Evolutionary conservation across 345 rosid species (phyloP).

Genomic region (Jatropha curcas): DNA sequence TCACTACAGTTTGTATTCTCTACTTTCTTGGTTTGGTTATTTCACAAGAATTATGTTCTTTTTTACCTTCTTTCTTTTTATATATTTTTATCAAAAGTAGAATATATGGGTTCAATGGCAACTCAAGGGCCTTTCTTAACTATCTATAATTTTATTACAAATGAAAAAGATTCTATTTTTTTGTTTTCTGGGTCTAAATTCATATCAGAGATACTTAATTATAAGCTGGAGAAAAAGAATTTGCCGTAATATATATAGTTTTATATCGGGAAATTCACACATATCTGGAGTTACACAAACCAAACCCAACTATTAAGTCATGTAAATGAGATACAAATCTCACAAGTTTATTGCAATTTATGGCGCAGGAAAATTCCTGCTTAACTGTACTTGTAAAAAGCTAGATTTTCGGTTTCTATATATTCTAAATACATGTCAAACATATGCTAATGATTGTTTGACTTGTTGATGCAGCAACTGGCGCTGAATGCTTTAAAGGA

Average conservation of each 20-base stretch:
- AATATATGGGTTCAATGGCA: not conserved
- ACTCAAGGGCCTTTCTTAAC: not conserved
- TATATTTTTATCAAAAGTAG: not conserved
- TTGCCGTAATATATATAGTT: not conserved
- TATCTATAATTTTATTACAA: not conserved
- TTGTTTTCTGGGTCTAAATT: not conserved
- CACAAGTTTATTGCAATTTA: too few relatives aligned
- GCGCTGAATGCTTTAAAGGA: constrained; percentile 38
- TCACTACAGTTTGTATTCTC: not conserved
- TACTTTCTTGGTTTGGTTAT: not conserved
- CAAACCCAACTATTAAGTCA: too few relatives aligned
- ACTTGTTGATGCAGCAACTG: constrained; percentile 42
- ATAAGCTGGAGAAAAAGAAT: not conserved
- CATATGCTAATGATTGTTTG: not conserved
- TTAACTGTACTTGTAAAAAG: not conserved
- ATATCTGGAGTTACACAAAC: not conserved
- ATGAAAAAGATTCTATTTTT: not conserved
- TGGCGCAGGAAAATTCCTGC: not conserved
- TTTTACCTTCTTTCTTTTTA: too few relatives aligned
- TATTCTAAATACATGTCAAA: not conserved
- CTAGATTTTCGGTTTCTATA: not conserved
- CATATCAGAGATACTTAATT: not conserved
- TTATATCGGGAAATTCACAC: not conserved
- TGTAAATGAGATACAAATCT: too few relatives aligned
- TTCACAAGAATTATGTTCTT: too few relatives aligned